These are phyloP conservation scores for Gynostemma pentaphyllum DNA, from an alignment of 306 rosid species.

Conservation along the genomic window DNA sequence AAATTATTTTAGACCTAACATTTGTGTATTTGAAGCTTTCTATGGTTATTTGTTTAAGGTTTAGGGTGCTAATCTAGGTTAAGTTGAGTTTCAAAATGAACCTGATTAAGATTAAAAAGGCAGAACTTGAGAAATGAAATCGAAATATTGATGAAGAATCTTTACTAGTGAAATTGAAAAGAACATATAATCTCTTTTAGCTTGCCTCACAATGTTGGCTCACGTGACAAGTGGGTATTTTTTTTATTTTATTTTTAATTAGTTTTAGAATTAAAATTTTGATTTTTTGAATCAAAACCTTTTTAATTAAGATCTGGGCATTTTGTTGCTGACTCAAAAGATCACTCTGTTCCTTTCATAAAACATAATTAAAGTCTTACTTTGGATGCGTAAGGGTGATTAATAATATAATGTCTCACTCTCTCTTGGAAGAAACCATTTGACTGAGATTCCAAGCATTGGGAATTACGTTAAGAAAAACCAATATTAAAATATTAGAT, in stretches of 20 bases:
- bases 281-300: background rate
- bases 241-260: background rate
- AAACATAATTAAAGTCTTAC: background rate
- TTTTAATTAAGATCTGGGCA: slow-evolving; percentile 6
- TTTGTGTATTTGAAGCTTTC: too few relatives aligned
- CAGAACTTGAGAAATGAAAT: too few relatives aligned
- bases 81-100: too few relatives aligned
- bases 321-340: slow-evolving; percentile 10
- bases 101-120: too few relatives aligned
- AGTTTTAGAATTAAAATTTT: background rate
- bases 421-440: background rate
- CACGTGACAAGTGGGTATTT: slow-evolving; percentile 11
- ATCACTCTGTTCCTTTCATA: background rate
- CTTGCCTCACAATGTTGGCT: too few relatives aligned
- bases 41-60: too few relatives aligned
- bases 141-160: too few relatives aligned
- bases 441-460: slow-evolving; percentile 12
- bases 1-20: too few relatives aligned
- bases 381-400: background rate
- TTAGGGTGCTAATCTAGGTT: too few relatives aligned
- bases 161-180: too few relatives aligned
- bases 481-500: background rate
- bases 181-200: too few relatives aligned
- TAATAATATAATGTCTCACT: background rate
- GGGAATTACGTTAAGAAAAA: background rate